phyloP scores from a whole-genome alignment of 139 green algal genomes.

The Tetradesmus obliquus region DNA sequence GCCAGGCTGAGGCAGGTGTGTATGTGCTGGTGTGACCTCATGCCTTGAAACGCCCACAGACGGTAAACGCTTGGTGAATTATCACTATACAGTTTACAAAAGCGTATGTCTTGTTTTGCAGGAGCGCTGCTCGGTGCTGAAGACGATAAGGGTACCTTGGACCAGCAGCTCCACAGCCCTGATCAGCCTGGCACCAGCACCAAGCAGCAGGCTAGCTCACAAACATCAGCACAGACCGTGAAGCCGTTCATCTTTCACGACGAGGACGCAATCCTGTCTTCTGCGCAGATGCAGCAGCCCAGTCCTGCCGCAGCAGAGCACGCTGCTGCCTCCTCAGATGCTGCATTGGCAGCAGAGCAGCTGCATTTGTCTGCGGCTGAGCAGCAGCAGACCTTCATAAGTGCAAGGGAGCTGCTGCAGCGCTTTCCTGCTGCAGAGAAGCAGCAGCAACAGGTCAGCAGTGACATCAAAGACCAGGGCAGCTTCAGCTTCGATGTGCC shows the following conservation, averaged over 20 bases:
- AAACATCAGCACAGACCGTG: neutral
- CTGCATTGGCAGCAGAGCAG: neutral
- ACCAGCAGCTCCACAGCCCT: neutral
- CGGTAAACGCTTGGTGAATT: too few relatives aligned
- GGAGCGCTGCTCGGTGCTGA: neutral
- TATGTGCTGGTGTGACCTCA: conserved; percentile 1
- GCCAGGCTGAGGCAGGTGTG: neutral
- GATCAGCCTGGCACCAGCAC: neutral
- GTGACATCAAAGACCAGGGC: neutral
- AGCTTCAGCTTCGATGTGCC: neutral
- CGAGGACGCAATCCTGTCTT: neutral
- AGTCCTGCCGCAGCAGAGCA: neutral
- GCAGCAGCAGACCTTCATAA: neutral
- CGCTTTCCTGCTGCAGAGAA: neutral
- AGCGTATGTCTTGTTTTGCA: neutral
- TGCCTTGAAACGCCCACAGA: neutral
- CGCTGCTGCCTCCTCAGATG: neutral
- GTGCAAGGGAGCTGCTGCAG: neutral
- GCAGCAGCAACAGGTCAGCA: neutral
- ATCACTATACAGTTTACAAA: too few relatives aligned
- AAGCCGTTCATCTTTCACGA: neutral
- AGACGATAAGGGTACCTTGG: neutral
- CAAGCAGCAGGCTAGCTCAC: neutral
- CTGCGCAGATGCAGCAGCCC: neutral
- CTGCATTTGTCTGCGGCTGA: neutral